Conservation (phyloP, 106 monocot genomes). For the Vanilla planifolia region DNA sequence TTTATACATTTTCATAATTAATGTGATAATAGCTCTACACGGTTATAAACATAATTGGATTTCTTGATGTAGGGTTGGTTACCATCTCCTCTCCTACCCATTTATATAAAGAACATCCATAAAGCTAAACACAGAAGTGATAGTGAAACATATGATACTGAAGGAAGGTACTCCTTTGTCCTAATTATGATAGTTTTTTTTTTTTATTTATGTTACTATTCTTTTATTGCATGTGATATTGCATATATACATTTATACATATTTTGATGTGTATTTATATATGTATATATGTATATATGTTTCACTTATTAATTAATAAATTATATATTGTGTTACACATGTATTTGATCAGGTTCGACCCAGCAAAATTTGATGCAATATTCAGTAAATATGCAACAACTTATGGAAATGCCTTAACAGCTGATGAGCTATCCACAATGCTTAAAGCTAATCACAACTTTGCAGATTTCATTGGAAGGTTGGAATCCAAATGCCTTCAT, state of each 20-base stretch:
- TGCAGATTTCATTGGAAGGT: conserved; percentile 32
- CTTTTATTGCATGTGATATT: not conserved
- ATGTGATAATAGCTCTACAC: no score
- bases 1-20: no score
- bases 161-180: conserved; percentile 12
- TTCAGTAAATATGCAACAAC: conserved; percentile 39
- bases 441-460: conserved; percentile 20
- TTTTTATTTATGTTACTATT: not conserved
- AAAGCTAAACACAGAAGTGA: conserved; percentile 19
- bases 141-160: conserved; percentile 12
- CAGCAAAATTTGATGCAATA: conserved; percentile 47
- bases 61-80: conserved; percentile 4
- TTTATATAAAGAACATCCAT: conserved; percentile 13
- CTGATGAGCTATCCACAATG: conserved; percentile 23
- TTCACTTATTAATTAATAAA: not conserved
- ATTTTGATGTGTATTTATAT: no score
- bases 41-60: not conserved
- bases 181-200: not conserved
- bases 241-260: no score
- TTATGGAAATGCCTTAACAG: conserved; percentile 23
- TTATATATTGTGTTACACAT: not conserved
- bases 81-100: conserved; percentile 10
- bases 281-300: no score
- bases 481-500: not conserved
- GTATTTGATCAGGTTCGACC: conserved; percentile 19